These are phyloP conservation scores for Ophiostoma tasmaniense DNA, from an alignment of 2,329 filamentous ascomycete species.

Conservation along the genomic window DNA sequence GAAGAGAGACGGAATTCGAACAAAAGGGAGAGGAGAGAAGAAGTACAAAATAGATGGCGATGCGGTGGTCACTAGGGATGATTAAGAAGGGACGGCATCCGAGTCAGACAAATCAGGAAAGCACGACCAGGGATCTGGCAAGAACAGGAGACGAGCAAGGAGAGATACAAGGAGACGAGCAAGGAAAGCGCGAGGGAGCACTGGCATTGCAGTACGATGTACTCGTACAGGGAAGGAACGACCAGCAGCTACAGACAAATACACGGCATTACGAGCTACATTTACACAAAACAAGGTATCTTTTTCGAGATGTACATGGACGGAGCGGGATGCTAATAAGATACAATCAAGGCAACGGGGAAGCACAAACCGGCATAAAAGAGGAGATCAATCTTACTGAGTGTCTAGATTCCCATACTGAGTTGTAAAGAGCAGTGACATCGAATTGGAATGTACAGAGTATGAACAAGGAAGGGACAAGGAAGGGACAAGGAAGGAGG, in stretches of 20 bases:
- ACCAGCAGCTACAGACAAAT: background rate
- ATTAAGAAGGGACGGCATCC: conserved; percentile 3
- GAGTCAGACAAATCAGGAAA: conserved; percentile 4
- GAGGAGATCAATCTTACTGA: background rate
- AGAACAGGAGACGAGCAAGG: background rate
- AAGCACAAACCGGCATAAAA: conserved; percentile 7
- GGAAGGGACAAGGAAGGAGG: background rate
- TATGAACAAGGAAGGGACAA: background rate
- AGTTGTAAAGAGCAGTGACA: too few relatives aligned
- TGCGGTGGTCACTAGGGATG: conserved; percentile 2
- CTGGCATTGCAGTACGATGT: background rate
- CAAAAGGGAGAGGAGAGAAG: background rate
- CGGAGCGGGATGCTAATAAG: background rate
- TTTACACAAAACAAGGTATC: background rate
- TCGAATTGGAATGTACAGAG: too few relatives aligned
- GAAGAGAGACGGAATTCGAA: background rate
- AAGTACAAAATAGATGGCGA: background rate
- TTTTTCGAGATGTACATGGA: background rate
- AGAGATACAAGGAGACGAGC: background rate
- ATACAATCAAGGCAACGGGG: conserved; percentile 4
- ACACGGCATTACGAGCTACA: conserved; percentile 2
- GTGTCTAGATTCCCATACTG: too few relatives aligned
- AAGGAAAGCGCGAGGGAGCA: background rate
- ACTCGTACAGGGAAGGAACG: background rate
- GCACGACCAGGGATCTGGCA: background rate